Percentiles rank a stretch among this genome's conserved stretches.
These are phyloP conservation scores for Arctium minus DNA, from an alignment of 129 eudicot genomes.

Conservation along the genomic window DNA sequence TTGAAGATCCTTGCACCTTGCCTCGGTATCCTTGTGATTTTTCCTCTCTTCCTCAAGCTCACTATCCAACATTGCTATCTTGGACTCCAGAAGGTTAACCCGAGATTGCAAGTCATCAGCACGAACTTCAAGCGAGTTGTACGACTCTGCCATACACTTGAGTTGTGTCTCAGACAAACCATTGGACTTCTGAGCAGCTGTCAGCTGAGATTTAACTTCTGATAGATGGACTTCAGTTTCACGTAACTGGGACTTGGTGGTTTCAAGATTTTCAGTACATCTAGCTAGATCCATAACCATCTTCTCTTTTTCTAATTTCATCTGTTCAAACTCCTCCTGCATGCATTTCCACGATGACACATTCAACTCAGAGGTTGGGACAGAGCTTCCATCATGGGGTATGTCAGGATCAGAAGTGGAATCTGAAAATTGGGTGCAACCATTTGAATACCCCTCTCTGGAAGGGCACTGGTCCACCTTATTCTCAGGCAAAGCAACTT, in stretches of 20 bases:
- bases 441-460: slow-evolving; percentile 46
- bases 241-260: slow-evolving; percentile 49
- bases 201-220: slow-evolving; percentile 80
- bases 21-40: slow-evolving; percentile 58
- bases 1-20: slow-evolving; percentile 62
- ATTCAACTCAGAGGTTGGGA: slow-evolving; percentile 61
- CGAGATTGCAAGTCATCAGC: slow-evolving; percentile 69
- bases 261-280: slow-evolving; percentile 63
- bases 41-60: slow-evolving; percentile 75
- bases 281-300: slow-evolving; percentile 55
- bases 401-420: slow-evolving; percentile 72
- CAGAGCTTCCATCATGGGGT: slow-evolving; percentile 65
- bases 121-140: slow-evolving; percentile 79
- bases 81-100: slow-evolving; percentile 53
- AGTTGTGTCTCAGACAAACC: slow-evolving; percentile 96
- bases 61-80: slow-evolving; percentile 46
- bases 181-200: slow-evolving; percentile 67
- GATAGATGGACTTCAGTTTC: slow-evolving; percentile 68
- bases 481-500: slow-evolving; percentile 86
- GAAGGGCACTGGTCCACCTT: slow-evolving; percentile 38
- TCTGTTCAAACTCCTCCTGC: slow-evolving; percentile 66
- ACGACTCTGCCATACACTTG: slow-evolving; percentile 98
- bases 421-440: slow-evolving; percentile 71
- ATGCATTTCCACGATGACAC: slow-evolving; percentile 65
- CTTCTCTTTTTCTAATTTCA: slow-evolving; percentile 73